phyloP scores from a whole-genome alignment of 1,284 basidiomycete species.

The Malassezia restricta region DNA sequence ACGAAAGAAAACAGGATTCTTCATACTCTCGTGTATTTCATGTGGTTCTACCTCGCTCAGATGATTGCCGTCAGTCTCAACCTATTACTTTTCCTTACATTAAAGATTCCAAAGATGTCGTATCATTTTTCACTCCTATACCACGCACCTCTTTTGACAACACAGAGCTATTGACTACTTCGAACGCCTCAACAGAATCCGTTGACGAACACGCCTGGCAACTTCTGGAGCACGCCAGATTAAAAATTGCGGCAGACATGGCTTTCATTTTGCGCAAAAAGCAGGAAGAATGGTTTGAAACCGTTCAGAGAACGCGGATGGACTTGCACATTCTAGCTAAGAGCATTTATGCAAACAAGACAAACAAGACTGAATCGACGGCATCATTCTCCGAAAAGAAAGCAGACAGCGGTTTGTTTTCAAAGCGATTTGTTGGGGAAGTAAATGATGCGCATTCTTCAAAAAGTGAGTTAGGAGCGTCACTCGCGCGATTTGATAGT shows the following conservation, averaged over 20 bases:
- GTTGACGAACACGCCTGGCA: background rate
- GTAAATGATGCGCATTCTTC: too few relatives aligned
- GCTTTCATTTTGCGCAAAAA: background rate
- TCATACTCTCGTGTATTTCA: background rate
- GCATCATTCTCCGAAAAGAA: too few relatives aligned
- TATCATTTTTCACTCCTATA: background rate
- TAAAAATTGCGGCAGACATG: background rate
- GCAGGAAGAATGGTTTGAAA: background rate
- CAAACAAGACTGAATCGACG: too few relatives aligned
- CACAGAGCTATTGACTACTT: background rate
- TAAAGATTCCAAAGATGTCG: background rate
- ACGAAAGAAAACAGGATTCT: background rate
- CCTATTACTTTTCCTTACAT: background rate
- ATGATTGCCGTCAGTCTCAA: background rate
- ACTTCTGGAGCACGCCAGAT: background rate
- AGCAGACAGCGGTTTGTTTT: too few relatives aligned
- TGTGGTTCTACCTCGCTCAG: background rate
- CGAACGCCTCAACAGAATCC: background rate
- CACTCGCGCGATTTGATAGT: too few relatives aligned
- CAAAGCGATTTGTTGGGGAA: too few relatives aligned
- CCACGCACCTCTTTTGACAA: background rate
- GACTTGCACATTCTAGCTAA: background rate
- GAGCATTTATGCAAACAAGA: too few relatives aligned
- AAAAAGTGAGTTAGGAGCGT: too few relatives aligned
- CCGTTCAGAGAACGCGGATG: background rate